phyloP scores from a whole-genome alignment of 2,329 filamentous ascomycete species.

The Stenocarpella maydis region DNA sequence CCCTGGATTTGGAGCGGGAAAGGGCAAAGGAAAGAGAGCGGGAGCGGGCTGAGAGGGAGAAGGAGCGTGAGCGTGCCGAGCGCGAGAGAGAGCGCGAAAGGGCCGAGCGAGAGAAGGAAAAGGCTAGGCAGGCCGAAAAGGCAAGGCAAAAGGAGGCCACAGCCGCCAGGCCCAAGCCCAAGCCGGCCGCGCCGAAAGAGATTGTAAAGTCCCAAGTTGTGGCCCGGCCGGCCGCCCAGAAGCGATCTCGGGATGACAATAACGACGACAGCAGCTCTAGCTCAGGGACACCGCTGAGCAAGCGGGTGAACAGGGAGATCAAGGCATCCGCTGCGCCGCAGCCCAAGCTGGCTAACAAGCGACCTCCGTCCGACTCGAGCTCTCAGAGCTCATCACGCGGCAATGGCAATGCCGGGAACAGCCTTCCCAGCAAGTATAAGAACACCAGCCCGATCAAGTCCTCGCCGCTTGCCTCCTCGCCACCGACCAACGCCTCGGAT shows the following conservation, averaged over 20 bases:
- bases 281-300: slow-evolving; percentile 65
- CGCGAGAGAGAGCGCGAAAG: slow-evolving; percentile 20
- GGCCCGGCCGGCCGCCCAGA: slow-evolving; percentile 47
- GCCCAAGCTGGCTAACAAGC: slow-evolving; percentile 32
- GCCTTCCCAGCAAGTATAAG: slow-evolving; percentile 55
- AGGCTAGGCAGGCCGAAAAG: slow-evolving; percentile 38
- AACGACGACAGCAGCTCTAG: slow-evolving; percentile 67
- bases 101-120: slow-evolving; percentile 33
- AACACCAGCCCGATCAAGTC: slow-evolving; percentile 69
- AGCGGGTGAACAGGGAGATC: slow-evolving; percentile 60
- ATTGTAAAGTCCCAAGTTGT: slow-evolving; percentile 42
- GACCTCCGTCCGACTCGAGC: slow-evolving; percentile 49
- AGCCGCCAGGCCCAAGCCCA: slow-evolving; percentile 47
- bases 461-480: slow-evolving; percentile 70
- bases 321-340: slow-evolving; percentile 37
- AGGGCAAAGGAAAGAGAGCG: slow-evolving; percentile 23
- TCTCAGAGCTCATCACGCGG: slow-evolving; percentile 56
- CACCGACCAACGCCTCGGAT: slow-evolving; percentile 71
- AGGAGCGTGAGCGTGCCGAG: slow-evolving; percentile 12
- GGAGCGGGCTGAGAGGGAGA: slow-evolving; percentile 8
- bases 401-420: slow-evolving; percentile 36
- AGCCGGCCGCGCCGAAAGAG: slow-evolving; percentile 46
- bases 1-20: slow-evolving; percentile 23
- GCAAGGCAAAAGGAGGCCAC: slow-evolving; percentile 41
- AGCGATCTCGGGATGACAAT: slow-evolving; percentile 59